Evolutionary conservation across 148 eudicot genomes (phyloP), one percentile per base, ranked within the genome.

Genomic region (Vaccinium corymbosum): DNA sequence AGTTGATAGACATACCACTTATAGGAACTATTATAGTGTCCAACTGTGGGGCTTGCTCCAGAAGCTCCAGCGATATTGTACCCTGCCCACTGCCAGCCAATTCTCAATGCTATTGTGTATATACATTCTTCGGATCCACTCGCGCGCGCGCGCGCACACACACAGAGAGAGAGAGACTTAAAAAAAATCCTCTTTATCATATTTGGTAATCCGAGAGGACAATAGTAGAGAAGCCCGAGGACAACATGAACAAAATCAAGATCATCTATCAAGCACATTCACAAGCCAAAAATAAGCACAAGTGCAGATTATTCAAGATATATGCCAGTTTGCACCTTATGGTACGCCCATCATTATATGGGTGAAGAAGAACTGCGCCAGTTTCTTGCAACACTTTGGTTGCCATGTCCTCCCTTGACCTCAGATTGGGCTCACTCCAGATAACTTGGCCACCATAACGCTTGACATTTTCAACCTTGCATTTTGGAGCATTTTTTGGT

Each of bases 401-500:
- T 68, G 98, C 97, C 51, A 87, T 89, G 49, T 85, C 90, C 57
- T 93, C 97, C 86, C 99, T 91, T 35, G 99, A 94, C 80, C 92
- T 85, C 89, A 94, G 79, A 10, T 92, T 91, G 59, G 95, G 90
- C 85, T 97, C 99, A 84, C 99, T 89, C 95, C 95, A 91, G 29
- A 93, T 93, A 76, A 97, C 88, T 81, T 86, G 89, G 74, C 99
- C 99, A 82, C 98, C 98, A 72, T 97, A 97, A 83, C 99, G 98
- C 50, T 72, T 81, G 22, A 97, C 98, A 87, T 94, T 97, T 89
- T 93, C 90, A 85, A 97, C 95, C 87, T 97, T 97, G 92, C 99
- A 94, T 89, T 90, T 97, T 50, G 99, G 99, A 84, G 99, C 99
- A 89, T 91, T 93, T 85, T 87, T 88, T 10, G 99, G 99, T 46